A percentile compares a stretch with the other conserved stretches of the same genome.
These are phyloP conservation scores for Coemansia sp. DNA, from an alignment of 192 early-diverging fungal genomes.

Conservation along the genomic window DNA sequence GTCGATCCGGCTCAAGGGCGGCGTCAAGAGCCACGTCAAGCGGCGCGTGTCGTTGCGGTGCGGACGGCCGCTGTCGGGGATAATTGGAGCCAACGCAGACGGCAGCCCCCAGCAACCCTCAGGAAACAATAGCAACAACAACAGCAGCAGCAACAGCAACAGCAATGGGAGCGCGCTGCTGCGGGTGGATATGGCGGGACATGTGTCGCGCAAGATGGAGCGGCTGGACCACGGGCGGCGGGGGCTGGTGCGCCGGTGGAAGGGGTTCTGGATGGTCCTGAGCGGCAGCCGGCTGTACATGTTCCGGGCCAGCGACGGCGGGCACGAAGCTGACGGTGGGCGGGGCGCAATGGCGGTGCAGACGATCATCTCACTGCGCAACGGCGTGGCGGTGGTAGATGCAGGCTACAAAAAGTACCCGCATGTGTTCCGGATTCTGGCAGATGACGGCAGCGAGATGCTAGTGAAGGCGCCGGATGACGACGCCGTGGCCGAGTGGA, in stretches of 20 bases:
- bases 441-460: slow-evolving; percentile 69
- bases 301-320: slow-evolving; percentile 58
- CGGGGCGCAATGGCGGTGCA: slow-evolving; percentile 29
- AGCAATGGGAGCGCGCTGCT: slow-evolving; percentile 26
- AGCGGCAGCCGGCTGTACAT: slow-evolving; percentile 76
- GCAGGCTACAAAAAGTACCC: slow-evolving; percentile 70
- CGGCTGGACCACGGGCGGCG: slow-evolving; percentile 63
- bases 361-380: slow-evolving; percentile 60
- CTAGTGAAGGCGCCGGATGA: slow-evolving; percentile 67
- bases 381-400: slow-evolving; percentile 69
- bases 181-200: slow-evolving; percentile 66
- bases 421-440: slow-evolving; percentile 73
- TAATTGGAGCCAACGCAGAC: slow-evolving; percentile 17
- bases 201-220: slow-evolving; percentile 72
- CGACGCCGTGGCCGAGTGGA: slow-evolving; percentile 76
- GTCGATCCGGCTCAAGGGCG: slow-evolving; percentile 42
- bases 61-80: slow-evolving; percentile 51
- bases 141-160: not conserved
- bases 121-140: too few relatives aligned
- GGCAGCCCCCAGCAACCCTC: not conserved
- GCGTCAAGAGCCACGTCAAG: slow-evolving; percentile 42
- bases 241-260: slow-evolving; percentile 66
- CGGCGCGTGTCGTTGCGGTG: slow-evolving; percentile 42
- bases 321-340: not conserved
- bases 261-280: slow-evolving; percentile 71